Percentiles rank a stretch among this genome's conserved stretches.
Evolutionary conservation across 2,329 filamentous ascomycete genomes (phyloP).

Genomic region (Ophiocordyceps unilateralis): DNA sequence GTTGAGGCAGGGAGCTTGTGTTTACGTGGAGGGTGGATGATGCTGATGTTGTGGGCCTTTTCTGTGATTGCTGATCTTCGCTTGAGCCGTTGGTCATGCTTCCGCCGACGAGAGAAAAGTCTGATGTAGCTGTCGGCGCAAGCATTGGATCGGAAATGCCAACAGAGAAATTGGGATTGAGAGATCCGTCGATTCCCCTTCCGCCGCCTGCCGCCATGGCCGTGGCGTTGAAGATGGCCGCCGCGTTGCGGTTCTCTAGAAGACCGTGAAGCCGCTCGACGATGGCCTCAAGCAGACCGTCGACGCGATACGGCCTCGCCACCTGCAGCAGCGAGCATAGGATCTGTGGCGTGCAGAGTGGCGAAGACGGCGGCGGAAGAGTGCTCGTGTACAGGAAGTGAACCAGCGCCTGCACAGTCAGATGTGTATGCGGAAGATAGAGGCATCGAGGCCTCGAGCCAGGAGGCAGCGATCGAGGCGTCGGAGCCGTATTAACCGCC

Average conservation of each 20-base stretch:
- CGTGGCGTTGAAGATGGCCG: slow-evolving; percentile 93
- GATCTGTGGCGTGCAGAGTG: slow-evolving; percentile 83
- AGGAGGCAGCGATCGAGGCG: slow-evolving; percentile 38
- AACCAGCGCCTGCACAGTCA: slow-evolving; percentile 77
- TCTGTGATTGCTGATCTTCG: neutral
- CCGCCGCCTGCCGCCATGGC: slow-evolving; percentile 96
- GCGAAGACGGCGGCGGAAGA: slow-evolving; percentile 57
- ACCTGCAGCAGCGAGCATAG: slow-evolving; percentile 90
- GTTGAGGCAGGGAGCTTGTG: slow-evolving; percentile 20
- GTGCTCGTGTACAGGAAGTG: slow-evolving; percentile 90
- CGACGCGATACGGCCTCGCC: slow-evolving; percentile 79
- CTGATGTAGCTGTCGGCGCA: slow-evolving; percentile 14
- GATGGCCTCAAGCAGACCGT: slow-evolving; percentile 81
- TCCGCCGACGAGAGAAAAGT: slow-evolving; percentile 16
- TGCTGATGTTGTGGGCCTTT: neutral
- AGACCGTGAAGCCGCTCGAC: slow-evolving; percentile 80
- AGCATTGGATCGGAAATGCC: slow-evolving; percentile 26
- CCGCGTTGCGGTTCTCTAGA: slow-evolving; percentile 83
- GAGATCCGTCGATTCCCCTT: slow-evolving; percentile 53
- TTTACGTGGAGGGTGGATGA: slow-evolving; percentile 22
- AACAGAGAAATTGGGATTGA: slow-evolving; percentile 47
- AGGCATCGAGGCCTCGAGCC: slow-evolving; percentile 63
- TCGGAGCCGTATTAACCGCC: slow-evolving; percentile 36
- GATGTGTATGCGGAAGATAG: slow-evolving; percentile 81
- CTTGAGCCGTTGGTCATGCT: slow-evolving; percentile 6